phyloP scores from a whole-genome alignment of 1,284 basidiomycete genomes.

The Fistulina hepatica region DNA sequence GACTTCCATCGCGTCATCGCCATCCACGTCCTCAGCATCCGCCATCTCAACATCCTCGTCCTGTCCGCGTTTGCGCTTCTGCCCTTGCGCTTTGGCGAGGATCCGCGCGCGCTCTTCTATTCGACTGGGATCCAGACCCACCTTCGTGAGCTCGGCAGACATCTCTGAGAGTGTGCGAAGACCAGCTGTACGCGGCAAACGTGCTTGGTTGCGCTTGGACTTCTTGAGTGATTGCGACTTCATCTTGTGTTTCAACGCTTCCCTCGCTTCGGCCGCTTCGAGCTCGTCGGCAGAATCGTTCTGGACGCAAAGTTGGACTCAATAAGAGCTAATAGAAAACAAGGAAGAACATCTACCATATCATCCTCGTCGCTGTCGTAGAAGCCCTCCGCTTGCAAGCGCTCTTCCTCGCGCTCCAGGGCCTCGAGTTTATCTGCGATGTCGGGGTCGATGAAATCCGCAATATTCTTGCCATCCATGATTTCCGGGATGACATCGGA shows the following conservation, averaged over 20 bases:
- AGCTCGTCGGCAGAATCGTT: slow-evolving; percentile 90
- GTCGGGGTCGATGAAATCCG: slow-evolving; percentile 99
- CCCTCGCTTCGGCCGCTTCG: slow-evolving; percentile 59
- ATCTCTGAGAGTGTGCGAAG: slow-evolving; percentile 84
- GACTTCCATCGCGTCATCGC: slow-evolving; percentile 53
- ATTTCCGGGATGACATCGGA: slow-evolving; percentile 94
- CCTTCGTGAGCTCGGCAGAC: slow-evolving; percentile 69
- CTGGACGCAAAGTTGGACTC: slow-evolving; percentile 27
- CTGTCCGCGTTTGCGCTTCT: slow-evolving; percentile 62
- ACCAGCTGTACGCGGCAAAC: slow-evolving; percentile 79
- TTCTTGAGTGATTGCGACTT: slow-evolving; percentile 77
- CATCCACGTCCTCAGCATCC: slow-evolving; percentile 33
- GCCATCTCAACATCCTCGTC: slow-evolving; percentile 44
- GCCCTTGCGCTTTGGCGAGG: slow-evolving; percentile 69
- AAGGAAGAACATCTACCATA: slow-evolving; percentile 40
- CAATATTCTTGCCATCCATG: slow-evolving; percentile 96
- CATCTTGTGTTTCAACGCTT: slow-evolving; percentile 64
- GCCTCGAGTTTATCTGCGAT: slow-evolving; percentile 95
- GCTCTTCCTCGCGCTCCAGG: slow-evolving; percentile 94
- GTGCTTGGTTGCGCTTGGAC: slow-evolving; percentile 76
- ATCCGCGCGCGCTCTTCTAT: slow-evolving; percentile 83
- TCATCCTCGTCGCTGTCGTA: slow-evolving; percentile 87
- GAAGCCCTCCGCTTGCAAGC: slow-evolving; percentile 87
- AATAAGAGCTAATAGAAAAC: slow-evolving; percentile 7
- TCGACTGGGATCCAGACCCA: slow-evolving; percentile 81